Evolutionary conservation across 495 filamentous ascomycete genomes (phyloP).

Genomic region (Tuber borchii): DNA sequence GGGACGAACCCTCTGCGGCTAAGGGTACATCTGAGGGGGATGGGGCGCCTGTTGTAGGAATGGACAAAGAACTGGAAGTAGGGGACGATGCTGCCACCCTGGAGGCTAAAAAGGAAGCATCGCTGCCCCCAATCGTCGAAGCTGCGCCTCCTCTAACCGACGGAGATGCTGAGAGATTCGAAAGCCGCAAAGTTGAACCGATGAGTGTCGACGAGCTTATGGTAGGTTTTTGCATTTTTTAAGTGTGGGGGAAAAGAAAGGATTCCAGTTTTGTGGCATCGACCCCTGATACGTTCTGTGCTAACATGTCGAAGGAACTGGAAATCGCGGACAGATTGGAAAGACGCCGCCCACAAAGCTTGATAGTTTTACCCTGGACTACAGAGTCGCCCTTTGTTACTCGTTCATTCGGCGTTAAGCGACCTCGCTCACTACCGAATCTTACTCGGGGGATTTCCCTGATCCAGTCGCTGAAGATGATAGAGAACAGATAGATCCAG

Average conservation of each 20-base stretch:
- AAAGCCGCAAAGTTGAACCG: neutral
- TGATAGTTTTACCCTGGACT: slow-evolving; percentile 50
- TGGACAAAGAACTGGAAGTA: neutral
- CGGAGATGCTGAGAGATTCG: neutral
- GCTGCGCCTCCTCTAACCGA: neutral
- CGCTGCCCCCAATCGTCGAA: neutral
- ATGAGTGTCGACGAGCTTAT: neutral
- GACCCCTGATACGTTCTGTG: neutral
- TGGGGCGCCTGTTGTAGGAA: neutral
- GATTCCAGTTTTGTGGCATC: neutral
- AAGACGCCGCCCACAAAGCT: slow-evolving; percentile 58
- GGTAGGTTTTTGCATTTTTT: neutral
- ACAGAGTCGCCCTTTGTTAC: slow-evolving; percentile 34
- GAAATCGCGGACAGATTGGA: slow-evolving; percentile 40
- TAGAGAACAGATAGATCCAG: slow-evolving; percentile 7
- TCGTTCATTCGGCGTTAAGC: slow-evolving; percentile 10
- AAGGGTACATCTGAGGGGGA: neutral
- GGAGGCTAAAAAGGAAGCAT: neutral
- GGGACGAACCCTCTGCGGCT: neutral
- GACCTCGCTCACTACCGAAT: slow-evolving; percentile 31
- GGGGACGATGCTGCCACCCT: neutral
- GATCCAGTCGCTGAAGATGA: slow-evolving; percentile 23
- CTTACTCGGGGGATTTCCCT: slow-evolving; percentile 38
- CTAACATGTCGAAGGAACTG: slow-evolving; percentile 21
- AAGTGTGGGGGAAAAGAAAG: neutral